Percentiles rank a stretch among this genome's conserved stretches.
These are phyloP conservation scores for Protomyces pachydermus DNA, from an alignment of 1,139 yeast species.

Conservation along the genomic window DNA sequence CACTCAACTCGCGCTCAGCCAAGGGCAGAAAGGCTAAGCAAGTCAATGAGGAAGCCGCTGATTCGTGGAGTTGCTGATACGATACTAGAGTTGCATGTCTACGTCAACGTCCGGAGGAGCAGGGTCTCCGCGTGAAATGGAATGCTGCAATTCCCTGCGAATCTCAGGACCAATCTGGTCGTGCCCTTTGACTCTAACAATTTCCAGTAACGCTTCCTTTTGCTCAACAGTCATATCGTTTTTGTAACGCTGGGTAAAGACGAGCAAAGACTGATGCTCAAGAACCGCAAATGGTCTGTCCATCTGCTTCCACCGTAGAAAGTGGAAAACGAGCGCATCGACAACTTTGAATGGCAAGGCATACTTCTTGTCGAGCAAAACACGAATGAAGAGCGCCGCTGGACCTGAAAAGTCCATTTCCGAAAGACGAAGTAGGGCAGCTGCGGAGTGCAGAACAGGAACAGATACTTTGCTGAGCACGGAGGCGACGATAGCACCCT, in stretches of 20 bases:
- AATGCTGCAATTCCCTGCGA: constrained; percentile 86
- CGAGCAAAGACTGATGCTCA: constrained; percentile 93
- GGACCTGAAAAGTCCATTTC: constrained; percentile 70
- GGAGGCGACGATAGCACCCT: constrained; percentile 93
- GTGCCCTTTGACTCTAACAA: constrained; percentile 84
- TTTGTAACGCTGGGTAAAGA: constrained; percentile 92
- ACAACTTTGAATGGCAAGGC: constrained; percentile 95
- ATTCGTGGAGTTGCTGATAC: too few relatives aligned
- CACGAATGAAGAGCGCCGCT: constrained; percentile 81
- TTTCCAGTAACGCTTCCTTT: constrained; percentile 85
- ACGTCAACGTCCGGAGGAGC: constrained; percentile 23
- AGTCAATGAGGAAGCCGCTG: too few relatives aligned
- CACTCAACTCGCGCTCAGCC: too few relatives aligned
- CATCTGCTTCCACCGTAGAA: constrained; percentile 68
- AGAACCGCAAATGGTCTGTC: constrained; percentile 66
- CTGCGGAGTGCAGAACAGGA: constrained; percentile 93
- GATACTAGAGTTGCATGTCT: constrained; percentile 15
- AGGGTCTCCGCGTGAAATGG: constrained; percentile 48
- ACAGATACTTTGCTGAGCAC: constrained; percentile 83
- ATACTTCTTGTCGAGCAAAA: constrained; percentile 84
- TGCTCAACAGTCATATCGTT: constrained; percentile 97
- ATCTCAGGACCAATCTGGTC: constrained; percentile 88
- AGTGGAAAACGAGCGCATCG: constrained; percentile 91
- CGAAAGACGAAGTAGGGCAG: constrained; percentile 78
- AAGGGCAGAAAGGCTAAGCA: too few relatives aligned